Conservation (phyloP, 768 basidiomycete genomes). For the Russula sp. region DNA sequence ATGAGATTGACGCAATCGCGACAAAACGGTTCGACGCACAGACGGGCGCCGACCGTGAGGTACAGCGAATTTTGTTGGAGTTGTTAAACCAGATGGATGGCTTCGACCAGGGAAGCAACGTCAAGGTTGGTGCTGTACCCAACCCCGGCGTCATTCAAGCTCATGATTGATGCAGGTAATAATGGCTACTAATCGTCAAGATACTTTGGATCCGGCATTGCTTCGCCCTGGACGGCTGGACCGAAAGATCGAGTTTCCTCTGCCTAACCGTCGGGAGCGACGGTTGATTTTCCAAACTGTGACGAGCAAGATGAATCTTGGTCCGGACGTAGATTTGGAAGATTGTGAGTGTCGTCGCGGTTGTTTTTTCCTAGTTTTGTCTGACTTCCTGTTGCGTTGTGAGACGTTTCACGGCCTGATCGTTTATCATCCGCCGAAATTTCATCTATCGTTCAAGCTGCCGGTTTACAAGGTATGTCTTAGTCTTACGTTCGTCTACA, state of each 20-base stretch:
- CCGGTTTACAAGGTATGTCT: conserved; percentile 82
- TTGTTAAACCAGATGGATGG: conserved; percentile 99
- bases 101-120: conserved; percentile 97
- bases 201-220: conserved; percentile 95
- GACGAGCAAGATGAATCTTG: conserved; percentile 95
- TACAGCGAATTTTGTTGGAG: conserved; percentile 96
- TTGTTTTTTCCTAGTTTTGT: background rate
- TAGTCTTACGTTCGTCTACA: background rate
- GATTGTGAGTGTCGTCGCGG: conserved; percentile 64
- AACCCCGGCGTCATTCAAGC: background rate
- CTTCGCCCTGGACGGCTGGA: conserved; percentile 97
- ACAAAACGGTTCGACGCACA: conserved; percentile 99
- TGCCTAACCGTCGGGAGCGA: conserved; percentile 90
- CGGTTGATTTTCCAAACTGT: conserved; percentile 98
- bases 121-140: conserved; percentile 59
- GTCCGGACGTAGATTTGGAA: conserved; percentile 96
- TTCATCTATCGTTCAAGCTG: conserved; percentile 91
- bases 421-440: conserved; percentile 95
- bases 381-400: background rate
- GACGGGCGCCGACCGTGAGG: conserved; percentile 97
- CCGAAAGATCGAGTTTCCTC: conserved; percentile 97
- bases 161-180: conserved; percentile 64
- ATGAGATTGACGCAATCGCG: conserved; percentile 97
- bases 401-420: conserved; percentile 96
- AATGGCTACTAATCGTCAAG: conserved; percentile 99